Evolutionary conservation across 208 protist species (phyloP).

Genomic region (Trypanosoma mega): DNA sequence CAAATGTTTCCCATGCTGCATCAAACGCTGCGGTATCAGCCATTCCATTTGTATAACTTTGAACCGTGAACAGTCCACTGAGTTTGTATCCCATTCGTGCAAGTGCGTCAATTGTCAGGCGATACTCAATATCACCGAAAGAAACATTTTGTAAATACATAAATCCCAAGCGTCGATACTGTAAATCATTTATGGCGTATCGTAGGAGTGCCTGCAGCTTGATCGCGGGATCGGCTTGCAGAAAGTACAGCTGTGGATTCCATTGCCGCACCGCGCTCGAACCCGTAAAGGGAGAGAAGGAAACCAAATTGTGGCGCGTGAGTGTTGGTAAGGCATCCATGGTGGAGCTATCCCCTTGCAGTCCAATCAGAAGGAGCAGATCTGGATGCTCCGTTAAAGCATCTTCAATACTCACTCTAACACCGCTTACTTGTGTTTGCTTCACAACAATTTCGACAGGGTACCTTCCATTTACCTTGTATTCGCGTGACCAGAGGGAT

Average conservation of each 20-base stretch:
- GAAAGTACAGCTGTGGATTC: slow-evolving; percentile 31
- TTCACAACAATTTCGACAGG: neutral
- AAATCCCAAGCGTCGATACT: slow-evolving; percentile 27
- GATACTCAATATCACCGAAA: slow-evolving; percentile 42
- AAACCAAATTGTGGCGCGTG: slow-evolving; percentile 17
- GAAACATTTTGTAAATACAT: slow-evolving; percentile 45
- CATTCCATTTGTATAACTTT: neutral
- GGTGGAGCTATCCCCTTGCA: neutral
- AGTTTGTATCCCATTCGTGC: neutral
- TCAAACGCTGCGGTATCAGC: slow-evolving; percentile 18
- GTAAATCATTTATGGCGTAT: slow-evolving; percentile 13
- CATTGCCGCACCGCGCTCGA: slow-evolving; percentile 18
- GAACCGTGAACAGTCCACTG: slow-evolving; percentile 26
- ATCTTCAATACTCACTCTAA: neutral
- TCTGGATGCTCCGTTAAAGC: neutral
- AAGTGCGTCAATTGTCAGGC: slow-evolving; percentile 14
- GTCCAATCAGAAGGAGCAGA: neutral
- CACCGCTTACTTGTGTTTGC: neutral
- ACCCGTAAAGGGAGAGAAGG: slow-evolving; percentile 27
- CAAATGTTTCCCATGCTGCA: slow-evolving; percentile 37
- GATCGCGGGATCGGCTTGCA: slow-evolving; percentile 1
- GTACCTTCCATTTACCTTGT: neutral
- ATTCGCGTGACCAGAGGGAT: neutral
- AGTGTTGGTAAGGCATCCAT: neutral
- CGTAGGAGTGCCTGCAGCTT: slow-evolving; percentile 12